phyloP scores from a whole-genome alignment of 75 land plant genomes.

The Picea sitchensis region DNA sequence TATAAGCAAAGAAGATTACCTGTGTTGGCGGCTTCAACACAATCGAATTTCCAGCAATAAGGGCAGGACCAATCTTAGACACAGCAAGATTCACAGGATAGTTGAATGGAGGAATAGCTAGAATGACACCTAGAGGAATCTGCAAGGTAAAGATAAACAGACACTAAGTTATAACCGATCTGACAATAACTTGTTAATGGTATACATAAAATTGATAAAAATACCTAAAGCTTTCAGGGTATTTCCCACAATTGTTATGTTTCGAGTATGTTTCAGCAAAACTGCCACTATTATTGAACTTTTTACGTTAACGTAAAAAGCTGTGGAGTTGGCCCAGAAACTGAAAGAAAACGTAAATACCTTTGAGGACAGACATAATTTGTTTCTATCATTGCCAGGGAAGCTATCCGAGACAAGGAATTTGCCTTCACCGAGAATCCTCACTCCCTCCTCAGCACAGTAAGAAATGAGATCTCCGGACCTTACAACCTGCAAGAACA shows the following conservation, averaged over 20 bases:
- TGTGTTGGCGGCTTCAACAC: slow-evolving; percentile 96
- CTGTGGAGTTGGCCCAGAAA: not conserved
- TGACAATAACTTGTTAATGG: not conserved
- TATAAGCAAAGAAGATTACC: slow-evolving; percentile 28
- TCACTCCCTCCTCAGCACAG: slow-evolving; percentile 87
- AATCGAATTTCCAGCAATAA: slow-evolving; percentile 88
- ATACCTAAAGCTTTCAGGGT: no score
- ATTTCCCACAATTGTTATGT: no score
- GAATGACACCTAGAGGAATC: slow-evolving; percentile 88
- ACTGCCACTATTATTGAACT: not conserved
- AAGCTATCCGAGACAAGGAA: slow-evolving; percentile 84
- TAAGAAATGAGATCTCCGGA: slow-evolving; percentile 91
- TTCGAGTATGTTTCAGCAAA: not conserved
- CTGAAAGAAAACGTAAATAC: slow-evolving; percentile 23
- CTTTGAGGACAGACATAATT: slow-evolving; percentile 86
- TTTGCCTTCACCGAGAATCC: slow-evolving; percentile 81
- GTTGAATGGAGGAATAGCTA: slow-evolving; percentile 92
- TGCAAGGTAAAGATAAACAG: slow-evolving; percentile 18
- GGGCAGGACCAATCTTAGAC: slow-evolving; percentile 90
- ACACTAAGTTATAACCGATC: not conserved
- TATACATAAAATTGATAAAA: not conserved
- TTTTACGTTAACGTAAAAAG: not conserved
- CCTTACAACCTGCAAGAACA: slow-evolving; percentile 63
- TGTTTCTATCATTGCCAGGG: slow-evolving; percentile 89
- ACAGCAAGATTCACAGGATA: slow-evolving; percentile 94